These are phyloP conservation scores for Paraconiothyrium sp. DNA, from an alignment of 2,329 filamentous ascomycete genomes.

Conservation along the genomic window DNA sequence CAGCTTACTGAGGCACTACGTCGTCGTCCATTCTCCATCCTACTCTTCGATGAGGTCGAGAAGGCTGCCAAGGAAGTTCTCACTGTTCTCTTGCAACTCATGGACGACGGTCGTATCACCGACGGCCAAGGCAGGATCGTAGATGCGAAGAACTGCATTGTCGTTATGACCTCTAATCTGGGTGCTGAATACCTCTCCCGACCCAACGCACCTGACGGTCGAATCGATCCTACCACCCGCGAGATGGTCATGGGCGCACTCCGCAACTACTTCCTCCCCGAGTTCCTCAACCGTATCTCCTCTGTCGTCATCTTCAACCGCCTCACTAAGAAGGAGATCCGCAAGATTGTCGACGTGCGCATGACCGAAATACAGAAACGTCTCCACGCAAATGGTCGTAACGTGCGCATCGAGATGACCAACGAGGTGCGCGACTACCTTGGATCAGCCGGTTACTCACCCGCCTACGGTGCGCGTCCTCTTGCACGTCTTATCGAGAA, in stretches of 20 bases:
- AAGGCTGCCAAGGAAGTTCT: constrained; percentile 98
- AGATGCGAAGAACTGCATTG: constrained; percentile 97
- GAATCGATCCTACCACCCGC: constrained; percentile 83
- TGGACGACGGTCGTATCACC: constrained; percentile 98
- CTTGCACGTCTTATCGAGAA: constrained; percentile 92
- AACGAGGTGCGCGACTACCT: constrained; percentile 93
- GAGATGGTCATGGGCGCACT: constrained; percentile 92
- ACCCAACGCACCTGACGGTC: constrained; percentile 79
- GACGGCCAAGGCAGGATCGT: constrained; percentile 96
- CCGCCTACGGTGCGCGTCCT: constrained; percentile 92
- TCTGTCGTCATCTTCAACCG: constrained; percentile 98
- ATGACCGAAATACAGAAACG: constrained; percentile 90
- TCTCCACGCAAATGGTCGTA: constrained; percentile 83
- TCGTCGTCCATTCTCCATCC: constrained; percentile 94
- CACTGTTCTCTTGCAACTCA: constrained; percentile 97
- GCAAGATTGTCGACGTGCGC: constrained; percentile 93
- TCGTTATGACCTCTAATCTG: constrained; percentile 98
- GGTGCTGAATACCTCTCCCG: constrained; percentile 93
- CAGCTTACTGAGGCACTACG: constrained; percentile 95
- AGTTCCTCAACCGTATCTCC: constrained; percentile 98
- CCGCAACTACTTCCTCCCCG: constrained; percentile 95
- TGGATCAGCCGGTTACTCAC: constrained; percentile 89
- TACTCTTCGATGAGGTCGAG: constrained; percentile 97
- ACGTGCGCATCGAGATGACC: constrained; percentile 83
- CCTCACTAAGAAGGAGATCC: constrained; percentile 86